These are phyloP conservation scores for Dothistroma pini DNA, from an alignment of 2,329 filamentous ascomycete genomes.

Conservation along the genomic window DNA sequence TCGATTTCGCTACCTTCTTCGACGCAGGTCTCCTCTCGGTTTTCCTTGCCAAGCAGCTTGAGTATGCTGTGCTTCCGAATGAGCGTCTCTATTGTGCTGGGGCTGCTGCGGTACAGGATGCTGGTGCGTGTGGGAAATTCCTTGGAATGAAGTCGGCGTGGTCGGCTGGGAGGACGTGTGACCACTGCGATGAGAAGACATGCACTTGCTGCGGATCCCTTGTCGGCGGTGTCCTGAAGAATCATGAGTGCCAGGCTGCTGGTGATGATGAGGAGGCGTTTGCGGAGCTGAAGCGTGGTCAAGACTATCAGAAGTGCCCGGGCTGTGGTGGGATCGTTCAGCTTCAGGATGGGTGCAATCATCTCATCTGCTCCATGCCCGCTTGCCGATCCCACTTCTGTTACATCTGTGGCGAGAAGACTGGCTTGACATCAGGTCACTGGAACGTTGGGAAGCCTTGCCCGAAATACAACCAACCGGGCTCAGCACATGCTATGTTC, in stretches of 20 bases:
- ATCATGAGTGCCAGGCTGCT: not conserved
- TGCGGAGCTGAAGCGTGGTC: not conserved
- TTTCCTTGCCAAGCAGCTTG: not conserved
- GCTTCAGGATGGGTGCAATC: slow-evolving; percentile 8
- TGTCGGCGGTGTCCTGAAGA: not conserved
- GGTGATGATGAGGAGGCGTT: not conserved
- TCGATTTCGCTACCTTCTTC: not conserved
- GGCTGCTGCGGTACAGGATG: not conserved
- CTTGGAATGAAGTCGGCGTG: not conserved
- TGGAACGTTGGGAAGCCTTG: not conserved
- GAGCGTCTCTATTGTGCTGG: slow-evolving; percentile 5
- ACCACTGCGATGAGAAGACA: not conserved
- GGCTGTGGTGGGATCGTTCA: slow-evolving; percentile 3
- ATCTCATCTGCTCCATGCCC: slow-evolving; percentile 2
- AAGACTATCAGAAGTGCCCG: slow-evolving; percentile 21
- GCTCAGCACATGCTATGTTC: not conserved
- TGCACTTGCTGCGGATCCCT: not conserved
- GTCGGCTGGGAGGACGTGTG: not conserved
- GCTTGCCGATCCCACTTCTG: slow-evolving; percentile 7
- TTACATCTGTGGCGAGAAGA: slow-evolving; percentile 7
- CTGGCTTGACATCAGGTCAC: not conserved
- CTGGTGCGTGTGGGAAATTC: slow-evolving; percentile 1
- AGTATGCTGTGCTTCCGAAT: not conserved
- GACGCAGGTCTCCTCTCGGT: not conserved
- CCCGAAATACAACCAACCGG: not conserved